These are phyloP conservation scores for Alnus rubra DNA, from an alignment of 306 rosid species.

Conservation along the genomic window DNA sequence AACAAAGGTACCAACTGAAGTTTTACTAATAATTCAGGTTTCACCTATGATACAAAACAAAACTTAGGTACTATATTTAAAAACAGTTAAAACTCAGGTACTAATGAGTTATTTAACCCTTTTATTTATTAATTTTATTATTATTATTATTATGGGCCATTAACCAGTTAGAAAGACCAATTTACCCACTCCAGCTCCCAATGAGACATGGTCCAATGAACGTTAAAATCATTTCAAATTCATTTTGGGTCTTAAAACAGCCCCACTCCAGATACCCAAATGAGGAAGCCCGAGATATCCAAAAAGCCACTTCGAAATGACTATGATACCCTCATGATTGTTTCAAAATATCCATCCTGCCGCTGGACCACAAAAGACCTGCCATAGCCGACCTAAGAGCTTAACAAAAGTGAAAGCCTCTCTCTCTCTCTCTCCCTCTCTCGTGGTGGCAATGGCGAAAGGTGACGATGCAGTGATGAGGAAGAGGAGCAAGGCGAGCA, in stretches of 20 bases:
- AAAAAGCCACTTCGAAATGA: background rate
- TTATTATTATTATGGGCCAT: too few relatives aligned
- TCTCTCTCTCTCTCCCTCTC: background rate
- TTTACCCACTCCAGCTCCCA: too few relatives aligned
- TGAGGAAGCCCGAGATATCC: too few relatives aligned
- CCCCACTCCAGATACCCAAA: too few relatives aligned
- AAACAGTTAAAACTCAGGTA: too few relatives aligned
- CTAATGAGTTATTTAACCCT: too few relatives aligned
- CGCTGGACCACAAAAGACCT: background rate
- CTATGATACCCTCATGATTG: background rate
- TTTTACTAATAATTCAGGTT: too few relatives aligned
- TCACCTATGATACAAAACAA: too few relatives aligned
- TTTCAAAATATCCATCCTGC: background rate
- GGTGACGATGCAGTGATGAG: constrained; percentile 63
- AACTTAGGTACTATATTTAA: too few relatives aligned
- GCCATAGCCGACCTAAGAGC: background rate
- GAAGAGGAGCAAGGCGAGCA: constrained; percentile 58
- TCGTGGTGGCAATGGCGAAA: constrained; percentile 59
- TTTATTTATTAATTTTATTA: too few relatives aligned
- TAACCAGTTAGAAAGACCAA: background rate
- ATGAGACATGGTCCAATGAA: background rate
- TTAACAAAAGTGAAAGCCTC: background rate
- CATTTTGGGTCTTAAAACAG: background rate
- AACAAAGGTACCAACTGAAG: too few relatives aligned
- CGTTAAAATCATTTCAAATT: background rate